These are phyloP conservation scores for Chaetomium olivaceum DNA, from an alignment of 2,329 filamentous ascomycete genomes.

Conservation along the genomic window DNA sequence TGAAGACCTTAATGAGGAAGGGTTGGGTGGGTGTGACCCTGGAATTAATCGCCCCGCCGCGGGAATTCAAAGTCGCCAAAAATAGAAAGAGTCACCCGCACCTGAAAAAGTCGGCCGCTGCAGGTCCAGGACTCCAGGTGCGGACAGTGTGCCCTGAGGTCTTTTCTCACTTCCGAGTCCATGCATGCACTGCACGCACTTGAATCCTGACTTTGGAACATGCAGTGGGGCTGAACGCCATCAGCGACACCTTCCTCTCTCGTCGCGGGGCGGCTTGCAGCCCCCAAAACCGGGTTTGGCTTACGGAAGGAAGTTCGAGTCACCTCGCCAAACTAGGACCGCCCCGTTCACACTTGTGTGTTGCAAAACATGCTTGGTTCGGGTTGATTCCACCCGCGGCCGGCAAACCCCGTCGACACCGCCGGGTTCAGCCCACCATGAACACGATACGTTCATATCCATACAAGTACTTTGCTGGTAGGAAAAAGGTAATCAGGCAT, in stretches of 20 bases:
- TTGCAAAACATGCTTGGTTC: too few relatives aligned
- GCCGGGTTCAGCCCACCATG: too few relatives aligned
- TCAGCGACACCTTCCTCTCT: conserved; percentile 20
- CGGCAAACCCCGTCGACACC: too few relatives aligned
- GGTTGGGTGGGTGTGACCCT: background rate
- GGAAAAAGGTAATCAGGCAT: too few relatives aligned
- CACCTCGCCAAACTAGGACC: background rate
- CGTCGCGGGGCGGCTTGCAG: conserved; percentile 12
- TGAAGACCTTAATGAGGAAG: background rate
- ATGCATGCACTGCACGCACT: background rate
- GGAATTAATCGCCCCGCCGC: background rate
- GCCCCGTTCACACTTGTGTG: too few relatives aligned
- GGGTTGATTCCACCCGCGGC: too few relatives aligned
- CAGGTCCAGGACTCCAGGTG: too few relatives aligned
- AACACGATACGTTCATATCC: too few relatives aligned
- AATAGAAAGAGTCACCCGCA: background rate
- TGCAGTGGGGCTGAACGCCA: background rate
- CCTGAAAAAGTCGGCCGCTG: background rate
- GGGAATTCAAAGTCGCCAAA: background rate
- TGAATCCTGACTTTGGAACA: background rate
- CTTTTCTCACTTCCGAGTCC: too few relatives aligned
- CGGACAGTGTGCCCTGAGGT: too few relatives aligned
- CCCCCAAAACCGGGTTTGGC: background rate
- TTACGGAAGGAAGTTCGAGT: background rate
- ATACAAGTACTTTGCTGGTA: too few relatives aligned